A percentile compares a stretch with the other conserved stretches of the same genome.
phyloP scores from a whole-genome alignment of 1,284 basidiomycete species.

The Ganoderma leucocontextum region DNA sequence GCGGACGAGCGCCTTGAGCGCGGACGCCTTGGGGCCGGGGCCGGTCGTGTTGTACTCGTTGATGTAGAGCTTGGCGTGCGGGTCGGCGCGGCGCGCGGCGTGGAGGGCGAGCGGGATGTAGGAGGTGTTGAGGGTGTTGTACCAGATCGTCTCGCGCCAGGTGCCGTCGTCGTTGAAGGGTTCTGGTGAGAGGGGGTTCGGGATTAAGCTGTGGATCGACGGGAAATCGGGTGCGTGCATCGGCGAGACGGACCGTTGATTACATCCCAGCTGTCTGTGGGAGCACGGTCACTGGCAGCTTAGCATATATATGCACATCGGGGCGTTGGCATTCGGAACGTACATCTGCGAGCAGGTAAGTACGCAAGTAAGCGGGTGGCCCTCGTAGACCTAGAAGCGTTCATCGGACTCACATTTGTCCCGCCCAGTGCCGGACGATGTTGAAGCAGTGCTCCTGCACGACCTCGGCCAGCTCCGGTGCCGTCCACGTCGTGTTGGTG shows the following conservation, averaged over 20 bases:
- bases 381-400: background rate
- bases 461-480: slow-evolving; percentile 52
- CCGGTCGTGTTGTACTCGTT: slow-evolving; percentile 60
- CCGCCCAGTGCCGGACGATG: slow-evolving; percentile 58
- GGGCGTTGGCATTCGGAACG: background rate
- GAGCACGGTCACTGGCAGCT: background rate
- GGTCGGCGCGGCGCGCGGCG: slow-evolving; percentile 55
- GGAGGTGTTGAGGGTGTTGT: slow-evolving; percentile 49
- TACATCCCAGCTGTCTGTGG: slow-evolving; percentile 46
- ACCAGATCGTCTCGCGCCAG: slow-evolving; percentile 54
- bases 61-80: slow-evolving; percentile 50
- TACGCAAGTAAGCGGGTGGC: background rate
- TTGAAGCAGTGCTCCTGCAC: slow-evolving; percentile 55
- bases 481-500: slow-evolving; percentile 49
- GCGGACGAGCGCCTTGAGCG: slow-evolving; percentile 58
- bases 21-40: slow-evolving; percentile 57
- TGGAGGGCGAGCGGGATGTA: slow-evolving; percentile 54
- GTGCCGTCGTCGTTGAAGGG: slow-evolving; percentile 68
- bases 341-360: background rate
- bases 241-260: slow-evolving; percentile 42
- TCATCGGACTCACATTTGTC: slow-evolving; percentile 50
- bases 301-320: background rate
- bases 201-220: background rate
- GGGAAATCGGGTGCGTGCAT: background rate
- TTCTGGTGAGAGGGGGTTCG: slow-evolving; percentile 40